Percentiles rank a stretch among this genome's conserved stretches.
phyloP scores from a whole-genome alignment of 2,329 filamentous ascomycete genomes.

The Fusarium pseudonygamai region DNA sequence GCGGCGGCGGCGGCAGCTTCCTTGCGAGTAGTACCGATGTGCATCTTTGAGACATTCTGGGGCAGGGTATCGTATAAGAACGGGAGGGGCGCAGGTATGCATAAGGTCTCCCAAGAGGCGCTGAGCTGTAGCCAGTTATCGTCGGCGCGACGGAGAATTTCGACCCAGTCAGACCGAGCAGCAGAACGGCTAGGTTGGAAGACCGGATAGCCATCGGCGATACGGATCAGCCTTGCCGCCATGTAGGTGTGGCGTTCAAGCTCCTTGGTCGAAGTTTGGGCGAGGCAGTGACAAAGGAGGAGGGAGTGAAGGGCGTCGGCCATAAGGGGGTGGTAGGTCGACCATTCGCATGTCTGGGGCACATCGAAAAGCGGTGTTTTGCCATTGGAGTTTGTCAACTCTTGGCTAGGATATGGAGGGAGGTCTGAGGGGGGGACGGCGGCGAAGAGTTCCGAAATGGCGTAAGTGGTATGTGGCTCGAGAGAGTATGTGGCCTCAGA shows the following conservation, averaged over 20 bases:
- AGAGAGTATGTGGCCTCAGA: conserved; percentile 41
- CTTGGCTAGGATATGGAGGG: conserved; percentile 70
- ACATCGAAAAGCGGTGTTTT: conserved; percentile 48
- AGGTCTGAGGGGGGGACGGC: conserved; percentile 72
- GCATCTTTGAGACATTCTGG: not conserved
- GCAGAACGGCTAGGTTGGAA: conserved; percentile 78
- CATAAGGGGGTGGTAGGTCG: conserved; percentile 82
- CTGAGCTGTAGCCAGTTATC: conserved; percentile 75
- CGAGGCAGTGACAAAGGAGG: conserved; percentile 79
- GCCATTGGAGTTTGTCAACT: conserved; percentile 42
- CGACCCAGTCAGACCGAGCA: conserved; percentile 81
- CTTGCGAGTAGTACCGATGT: conserved; percentile 1
- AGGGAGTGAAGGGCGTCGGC: conserved; percentile 81
- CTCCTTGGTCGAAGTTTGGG: conserved; percentile 82
- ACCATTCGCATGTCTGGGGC: conserved; percentile 42
- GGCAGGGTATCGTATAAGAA: conserved; percentile 27
- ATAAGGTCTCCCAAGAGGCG: conserved; percentile 76
- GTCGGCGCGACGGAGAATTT: conserved; percentile 72
- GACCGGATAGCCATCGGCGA: conserved; percentile 82
- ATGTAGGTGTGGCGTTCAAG: conserved; percentile 83
- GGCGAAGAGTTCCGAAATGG: conserved; percentile 73
- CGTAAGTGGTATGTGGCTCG: conserved; percentile 53
- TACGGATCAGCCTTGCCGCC: conserved; percentile 76
- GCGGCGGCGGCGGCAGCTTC: conserved; percentile 38
- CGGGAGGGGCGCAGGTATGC: conserved; percentile 66